Base-by-base conservation (phyloP, 2,329 filamentous ascomycete genomes). In the Sporothrix curviconia region DNA sequence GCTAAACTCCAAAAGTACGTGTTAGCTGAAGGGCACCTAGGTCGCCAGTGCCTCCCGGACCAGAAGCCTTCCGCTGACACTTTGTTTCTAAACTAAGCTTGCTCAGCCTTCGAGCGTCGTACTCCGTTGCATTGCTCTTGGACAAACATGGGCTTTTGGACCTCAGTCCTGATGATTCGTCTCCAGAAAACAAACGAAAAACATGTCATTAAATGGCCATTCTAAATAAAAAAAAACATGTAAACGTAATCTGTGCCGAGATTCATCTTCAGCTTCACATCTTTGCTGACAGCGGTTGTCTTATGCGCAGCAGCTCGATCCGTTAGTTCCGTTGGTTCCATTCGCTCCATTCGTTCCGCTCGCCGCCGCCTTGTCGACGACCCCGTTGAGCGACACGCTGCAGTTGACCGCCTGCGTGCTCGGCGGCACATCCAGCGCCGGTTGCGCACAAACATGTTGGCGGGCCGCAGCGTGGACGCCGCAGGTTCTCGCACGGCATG, bases 401-500 rank as follows among this genome's bases (percentile, higher is more conserved):
- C 71, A 69, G 61, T 77, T 78, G 22, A 69, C 66, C 17, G 67
- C 70, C 66, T 78, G 76, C 55, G 65, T 71, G 56, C 72, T 74
- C 3, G 74, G 72, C 0, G 76, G 72, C 2, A 81, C 76, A 63
- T 82, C 78, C 5, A 80, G 56, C 0, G 72, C 75, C 0, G 77
- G 56, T 81, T 81, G 4, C 72, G 72, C 1, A 70, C 67, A 59
- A 81, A 81, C 63, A 82, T 80, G 59, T 82, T 81, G 2, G 76
- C 74, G 0, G 79, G 78, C 64, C 79, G 80, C 53, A 82, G 66
- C 0, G 70, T 69, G 0, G n/a, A 82, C 76, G 57, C n/a, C 71
- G 71, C 62, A 82, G 70, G 55, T 73, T 78, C 66, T 87, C 84
- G 60, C 74, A 77, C 0, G 84, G 85, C 85, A 87, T 87, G 4